Base-by-base conservation (phyloP, 345 rosid genomes). In the Jatropha curcas region DNA sequence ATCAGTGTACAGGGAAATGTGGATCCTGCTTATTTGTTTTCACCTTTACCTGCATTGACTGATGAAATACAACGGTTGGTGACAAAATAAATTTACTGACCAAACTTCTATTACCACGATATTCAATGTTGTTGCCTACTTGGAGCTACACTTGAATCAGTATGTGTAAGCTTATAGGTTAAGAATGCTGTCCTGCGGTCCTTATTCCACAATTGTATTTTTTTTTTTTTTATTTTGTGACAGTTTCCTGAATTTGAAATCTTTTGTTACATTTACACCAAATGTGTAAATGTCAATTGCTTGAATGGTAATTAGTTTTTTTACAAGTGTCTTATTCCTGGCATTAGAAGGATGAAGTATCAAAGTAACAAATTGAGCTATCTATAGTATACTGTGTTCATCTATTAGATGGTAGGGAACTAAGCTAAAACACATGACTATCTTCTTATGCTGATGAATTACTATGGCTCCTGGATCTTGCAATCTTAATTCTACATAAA, bases 1-100 rank as follows among this genome's bases (percentile, higher is more conserved):
- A 84, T 92, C 71, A 82, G 91, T 61, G 88, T 94, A 16, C 97
- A 94, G 71, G 98, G 98, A 65, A 90, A 92, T 73, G 97, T 92
- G 22, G 98, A 92, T 66, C 98, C 97, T 65, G 92, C 97, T 58
- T 90, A 20, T 82, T 70, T 94, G 27, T 92, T 94, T 84, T 86
- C 90, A 61, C 83, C 97, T 17, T 92, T 89, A 69, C 88, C 90
- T 63, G 88, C 92, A 52, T 79, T 92, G 77, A 89, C 97, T 28
- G 91, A 89, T 71, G 97, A 90, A 80, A 94, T 94, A 69, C 76
- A 85, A 65, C 83, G 95, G 97, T 94, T 59, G 1, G 65, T 58
- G n/a, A 50, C n/a, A n/a, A n/a, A 31, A 20, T 9, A 20, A 37
- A 27, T 35, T 41, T 3, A 24, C 8, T 65, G 9, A 17, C 60